Evolutionary conservation across 768 basidiomycete species (phyloP).

Genomic region (Amanita rimosa): DNA sequence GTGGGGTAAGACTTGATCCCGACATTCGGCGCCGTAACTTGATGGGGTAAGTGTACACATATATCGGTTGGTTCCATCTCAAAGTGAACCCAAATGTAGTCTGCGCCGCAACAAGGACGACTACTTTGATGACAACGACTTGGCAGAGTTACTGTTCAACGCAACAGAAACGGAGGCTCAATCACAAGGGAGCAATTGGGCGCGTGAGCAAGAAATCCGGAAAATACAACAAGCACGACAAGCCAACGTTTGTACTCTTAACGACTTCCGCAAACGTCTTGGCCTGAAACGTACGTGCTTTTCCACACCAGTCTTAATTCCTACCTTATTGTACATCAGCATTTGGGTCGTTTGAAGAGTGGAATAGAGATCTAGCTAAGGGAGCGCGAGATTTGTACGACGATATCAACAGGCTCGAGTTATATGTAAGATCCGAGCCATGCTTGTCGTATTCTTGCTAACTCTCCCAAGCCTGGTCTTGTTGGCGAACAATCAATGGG

Average conservation of each 20-base stretch:
- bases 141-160: conserved; percentile 11
- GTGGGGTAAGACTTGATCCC: not conserved
- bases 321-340: conserved; percentile 8
- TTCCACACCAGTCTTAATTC: not conserved
- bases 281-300: conserved; percentile 11
- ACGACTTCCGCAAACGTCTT: conserved; percentile 12
- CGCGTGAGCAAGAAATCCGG: conserved; percentile 3
- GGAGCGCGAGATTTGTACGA: conserved; percentile 18
- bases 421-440: conserved; percentile 16
- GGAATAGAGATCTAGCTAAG: conserved; percentile 17
- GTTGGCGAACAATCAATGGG: conserved; percentile 8
- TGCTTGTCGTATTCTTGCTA: not conserved
- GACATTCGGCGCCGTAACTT: conserved; percentile 9
- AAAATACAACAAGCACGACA: conserved; percentile 10
- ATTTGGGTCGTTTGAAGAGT: conserved; percentile 18
- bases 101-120: conserved; percentile 9
- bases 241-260: conserved; percentile 11
- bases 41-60: conserved; percentile 3
- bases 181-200: conserved; percentile 3
- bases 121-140: conserved; percentile 14
- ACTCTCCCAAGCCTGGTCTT: conserved; percentile 10
- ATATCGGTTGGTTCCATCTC: not conserved
- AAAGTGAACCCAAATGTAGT: conserved; percentile 3
- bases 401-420: conserved; percentile 23
- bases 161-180: conserved; percentile 12